Evolutionary conservation across 768 basidiomycete species (phyloP).

Genomic region (Serendipita indica): DNA sequence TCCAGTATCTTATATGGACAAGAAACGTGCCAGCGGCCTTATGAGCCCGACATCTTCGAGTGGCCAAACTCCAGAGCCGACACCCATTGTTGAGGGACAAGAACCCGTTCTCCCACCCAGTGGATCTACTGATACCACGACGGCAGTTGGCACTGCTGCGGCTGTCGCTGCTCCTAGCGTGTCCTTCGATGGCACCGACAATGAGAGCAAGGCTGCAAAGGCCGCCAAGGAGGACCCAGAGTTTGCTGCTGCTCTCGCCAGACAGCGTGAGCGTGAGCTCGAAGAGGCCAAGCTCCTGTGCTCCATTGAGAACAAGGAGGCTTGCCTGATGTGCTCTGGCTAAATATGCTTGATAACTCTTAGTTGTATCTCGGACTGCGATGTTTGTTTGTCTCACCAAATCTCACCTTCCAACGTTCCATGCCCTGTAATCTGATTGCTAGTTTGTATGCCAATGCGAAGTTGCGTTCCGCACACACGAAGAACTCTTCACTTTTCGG

Average conservation of each 20-base stretch:
- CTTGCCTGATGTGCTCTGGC: slow-evolving; percentile 76
- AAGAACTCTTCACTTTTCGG: too few species aligned
- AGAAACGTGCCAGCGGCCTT: slow-evolving; percentile 1
- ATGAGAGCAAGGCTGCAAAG: slow-evolving; percentile 25
- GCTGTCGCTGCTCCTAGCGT: slow-evolving; percentile 28
- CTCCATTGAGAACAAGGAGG: slow-evolving; percentile 87
- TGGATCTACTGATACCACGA: slow-evolving; percentile 10
- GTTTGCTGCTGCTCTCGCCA: slow-evolving; percentile 60
- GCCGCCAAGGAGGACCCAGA: slow-evolving; percentile 52
- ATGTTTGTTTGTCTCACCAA: too few species aligned
- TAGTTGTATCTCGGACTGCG: too few species aligned
- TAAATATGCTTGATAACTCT: too few species aligned
- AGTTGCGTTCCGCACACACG: too few species aligned
- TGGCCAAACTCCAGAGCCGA: slow-evolving; percentile 14
- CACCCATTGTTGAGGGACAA: slow-evolving; percentile 22
- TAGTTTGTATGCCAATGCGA: too few species aligned
- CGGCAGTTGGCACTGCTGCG: slow-evolving; percentile 1
- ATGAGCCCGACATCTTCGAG: not conserved
- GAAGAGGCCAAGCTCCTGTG: slow-evolving; percentile 74
- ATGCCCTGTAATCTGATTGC: too few species aligned
- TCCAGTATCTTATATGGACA: not conserved
- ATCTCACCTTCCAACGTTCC: too few species aligned
- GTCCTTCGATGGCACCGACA: slow-evolving; percentile 27
- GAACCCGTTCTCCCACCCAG: slow-evolving; percentile 1
- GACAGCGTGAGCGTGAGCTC: slow-evolving; percentile 54